These are phyloP conservation scores for Elsinoe australis DNA, from an alignment of 2,329 filamentous ascomycete species.

Conservation along the genomic window DNA sequence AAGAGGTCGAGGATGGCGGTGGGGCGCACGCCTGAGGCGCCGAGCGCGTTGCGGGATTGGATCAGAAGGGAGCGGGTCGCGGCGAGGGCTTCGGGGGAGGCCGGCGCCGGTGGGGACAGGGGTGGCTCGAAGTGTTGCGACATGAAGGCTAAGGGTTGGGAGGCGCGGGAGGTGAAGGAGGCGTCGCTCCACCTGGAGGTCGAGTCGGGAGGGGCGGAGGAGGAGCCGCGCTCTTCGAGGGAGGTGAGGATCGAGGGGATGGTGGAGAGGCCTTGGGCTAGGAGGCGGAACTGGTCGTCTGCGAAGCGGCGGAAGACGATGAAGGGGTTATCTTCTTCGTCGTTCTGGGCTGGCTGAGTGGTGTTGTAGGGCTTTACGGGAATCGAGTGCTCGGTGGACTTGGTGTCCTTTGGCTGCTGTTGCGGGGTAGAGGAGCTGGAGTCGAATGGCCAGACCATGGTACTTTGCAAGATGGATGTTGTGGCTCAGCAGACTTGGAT, in stretches of 20 bases:
- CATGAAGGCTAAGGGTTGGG: conserved; percentile 14
- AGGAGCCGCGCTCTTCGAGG: conserved; percentile 23
- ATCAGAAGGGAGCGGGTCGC: conserved; percentile 23
- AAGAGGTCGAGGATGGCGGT: conserved; percentile 26
- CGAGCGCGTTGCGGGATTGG: conserved; percentile 21
- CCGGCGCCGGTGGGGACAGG: neutral
- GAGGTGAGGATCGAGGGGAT: conserved; percentile 42
- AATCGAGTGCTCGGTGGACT: neutral
- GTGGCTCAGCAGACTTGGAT: too few relatives aligned
- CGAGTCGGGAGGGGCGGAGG: too few relatives aligned
- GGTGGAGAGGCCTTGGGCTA: conserved; percentile 40
- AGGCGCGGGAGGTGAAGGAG: conserved; percentile 13
- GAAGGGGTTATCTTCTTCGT: conserved; percentile 47
- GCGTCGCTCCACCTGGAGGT: conserved; percentile 6
- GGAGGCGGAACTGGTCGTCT: conserved; percentile 49
- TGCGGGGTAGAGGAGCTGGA: neutral
- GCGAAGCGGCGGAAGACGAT: conserved; percentile 54
- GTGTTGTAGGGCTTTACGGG: neutral
- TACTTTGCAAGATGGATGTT: neutral
- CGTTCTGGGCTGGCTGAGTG: neutral
- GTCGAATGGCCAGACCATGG: conserved; percentile 15
- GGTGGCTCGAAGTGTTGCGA: conserved; percentile 16
- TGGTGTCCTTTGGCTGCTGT: neutral
- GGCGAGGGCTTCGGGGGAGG: conserved; percentile 20
- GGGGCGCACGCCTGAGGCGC: conserved; percentile 23